Conservation (phyloP, 805 yeast genomes). For the Ascoidea asiatica region DNA sequence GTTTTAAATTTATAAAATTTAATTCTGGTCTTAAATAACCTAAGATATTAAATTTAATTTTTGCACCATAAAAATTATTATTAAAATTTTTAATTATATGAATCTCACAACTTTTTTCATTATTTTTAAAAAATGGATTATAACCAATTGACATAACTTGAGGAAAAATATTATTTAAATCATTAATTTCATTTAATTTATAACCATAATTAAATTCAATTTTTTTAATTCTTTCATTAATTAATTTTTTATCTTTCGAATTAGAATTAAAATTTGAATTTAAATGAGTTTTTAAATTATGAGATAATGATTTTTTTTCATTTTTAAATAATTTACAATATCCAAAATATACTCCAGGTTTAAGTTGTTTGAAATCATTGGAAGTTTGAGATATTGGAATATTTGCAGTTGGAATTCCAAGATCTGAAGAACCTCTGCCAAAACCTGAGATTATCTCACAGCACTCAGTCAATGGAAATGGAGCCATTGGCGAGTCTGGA, state of each 20-base stretch:
- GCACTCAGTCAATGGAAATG: conserved; percentile 34
- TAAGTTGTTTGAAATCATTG: conserved; percentile 23
- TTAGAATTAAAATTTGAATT: conserved; percentile 1
- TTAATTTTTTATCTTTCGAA: conserved; percentile 13
- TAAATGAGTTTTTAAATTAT: not conserved
- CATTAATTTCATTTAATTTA: conserved; percentile 22
- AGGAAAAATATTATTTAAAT: conserved; percentile 42
- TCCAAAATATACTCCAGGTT: conserved; percentile 88
- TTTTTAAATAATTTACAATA: conserved; percentile 31
- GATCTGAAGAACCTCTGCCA: conserved; percentile 88
- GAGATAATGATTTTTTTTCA: conserved; percentile 4
- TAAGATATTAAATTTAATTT: conserved; percentile 50
- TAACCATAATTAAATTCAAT: conserved; percentile 54
- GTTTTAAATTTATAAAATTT: conserved; percentile 67
- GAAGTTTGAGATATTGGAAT: conserved; percentile 46
- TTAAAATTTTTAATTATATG: conserved; percentile 70
- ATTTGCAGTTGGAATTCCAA: conserved; percentile 95
- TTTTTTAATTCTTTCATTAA: conserved; percentile 20
- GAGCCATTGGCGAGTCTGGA: conserved; percentile 27
- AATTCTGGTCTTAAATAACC: conserved; percentile 91
- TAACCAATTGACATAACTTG: conserved; percentile 95
- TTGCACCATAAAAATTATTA: conserved; percentile 71
- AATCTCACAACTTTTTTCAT: conserved; percentile 71
- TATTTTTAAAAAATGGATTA: conserved; percentile 83
- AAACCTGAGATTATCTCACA: conserved; percentile 64